Base-by-base conservation (phyloP, 192 early-diverging fungal species). In the Hyaloraphidium curvatum region DNA sequence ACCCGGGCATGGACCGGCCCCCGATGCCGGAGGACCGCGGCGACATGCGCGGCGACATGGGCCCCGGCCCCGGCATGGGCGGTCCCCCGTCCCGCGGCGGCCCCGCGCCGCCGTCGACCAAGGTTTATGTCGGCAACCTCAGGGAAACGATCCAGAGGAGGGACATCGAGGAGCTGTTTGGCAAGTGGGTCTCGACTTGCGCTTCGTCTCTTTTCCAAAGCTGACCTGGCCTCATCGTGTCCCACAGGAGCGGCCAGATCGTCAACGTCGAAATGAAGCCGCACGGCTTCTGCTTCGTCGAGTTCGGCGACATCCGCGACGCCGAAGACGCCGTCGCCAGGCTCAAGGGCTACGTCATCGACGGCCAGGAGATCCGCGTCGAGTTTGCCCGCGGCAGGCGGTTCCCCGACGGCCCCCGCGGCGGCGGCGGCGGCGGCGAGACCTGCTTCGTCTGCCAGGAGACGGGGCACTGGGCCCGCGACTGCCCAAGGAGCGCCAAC, bases 391-490 rank as follows among this genome's bases (percentile, higher is more conserved):
- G 67, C 50, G 57, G 69, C 50, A 11, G 9, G 33, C 9, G 33
- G 9, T n/a, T n/a, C n/a, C n/a, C 33, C n/a, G 33, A n/a, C 9
- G n/a, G n/a, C 9, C n/a, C 33, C 33, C n/a, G n/a, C n/a, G n/a
- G n/a, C n/a, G 67, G 67, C 29, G 68, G 67, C 1, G 71, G 71
- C 14, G 65, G 66, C 16, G 71, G 71, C 9, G 70, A 68, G 39
- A 69, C 66, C 52, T 74, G 72, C 59, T 74, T 74, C 58, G 57
- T 74, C 5, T 74, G 72, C 62, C 62, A 62, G 16, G 61, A 61
- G 26, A 65, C 64, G 37, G 72, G 72, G 21, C 72, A 74, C 51
- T 74, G 72, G 72, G 72, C 69, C 14, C 55, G 68, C 30, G 72
- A 74, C 31, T 74, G 72, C 54, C 66, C 68, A 11, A 66, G 70